phyloP scores from a whole-genome alignment of 2,329 filamentous ascomycete genomes.

The Sporothrix curviconia region DNA sequence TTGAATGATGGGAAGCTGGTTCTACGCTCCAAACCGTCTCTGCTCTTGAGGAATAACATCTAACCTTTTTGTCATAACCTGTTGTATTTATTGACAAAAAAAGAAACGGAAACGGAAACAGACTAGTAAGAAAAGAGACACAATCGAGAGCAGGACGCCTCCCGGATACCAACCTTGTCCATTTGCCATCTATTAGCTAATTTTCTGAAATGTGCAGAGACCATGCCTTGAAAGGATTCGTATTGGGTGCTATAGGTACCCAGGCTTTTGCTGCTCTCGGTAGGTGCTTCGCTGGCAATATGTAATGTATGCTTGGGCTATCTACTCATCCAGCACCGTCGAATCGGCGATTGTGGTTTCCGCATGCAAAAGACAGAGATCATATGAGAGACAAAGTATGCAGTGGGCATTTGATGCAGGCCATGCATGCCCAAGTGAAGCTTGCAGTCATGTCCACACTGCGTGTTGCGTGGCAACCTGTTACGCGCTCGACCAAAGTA shows the following conservation, averaged over 20 bases:
- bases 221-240: neutral
- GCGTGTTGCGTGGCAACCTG: too few relatives aligned
- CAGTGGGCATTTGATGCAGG: neutral
- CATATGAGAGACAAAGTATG: neutral
- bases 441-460: too few relatives aligned
- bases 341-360: neutral
- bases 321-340: neutral
- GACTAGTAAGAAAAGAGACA: neutral
- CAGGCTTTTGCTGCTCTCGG: neutral
- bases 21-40: too few relatives aligned
- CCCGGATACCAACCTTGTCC: neutral
- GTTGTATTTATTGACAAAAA: too few relatives aligned
- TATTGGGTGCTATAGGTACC: conserved; percentile 8
- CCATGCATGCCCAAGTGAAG: neutral
- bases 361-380: neutral
- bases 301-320: neutral
- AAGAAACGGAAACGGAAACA: neutral
- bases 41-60: too few relatives aligned
- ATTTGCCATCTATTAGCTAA: neutral
- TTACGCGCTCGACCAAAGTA: too few relatives aligned
- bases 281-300: conserved; percentile 14
- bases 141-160: too few relatives aligned
- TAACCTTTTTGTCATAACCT: too few relatives aligned
- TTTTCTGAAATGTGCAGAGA: too few relatives aligned
- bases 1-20: too few relatives aligned